phyloP scores from a whole-genome alignment of 1,284 basidiomycete genomes.

The Kalmanozyma brasiliensis region DNA sequence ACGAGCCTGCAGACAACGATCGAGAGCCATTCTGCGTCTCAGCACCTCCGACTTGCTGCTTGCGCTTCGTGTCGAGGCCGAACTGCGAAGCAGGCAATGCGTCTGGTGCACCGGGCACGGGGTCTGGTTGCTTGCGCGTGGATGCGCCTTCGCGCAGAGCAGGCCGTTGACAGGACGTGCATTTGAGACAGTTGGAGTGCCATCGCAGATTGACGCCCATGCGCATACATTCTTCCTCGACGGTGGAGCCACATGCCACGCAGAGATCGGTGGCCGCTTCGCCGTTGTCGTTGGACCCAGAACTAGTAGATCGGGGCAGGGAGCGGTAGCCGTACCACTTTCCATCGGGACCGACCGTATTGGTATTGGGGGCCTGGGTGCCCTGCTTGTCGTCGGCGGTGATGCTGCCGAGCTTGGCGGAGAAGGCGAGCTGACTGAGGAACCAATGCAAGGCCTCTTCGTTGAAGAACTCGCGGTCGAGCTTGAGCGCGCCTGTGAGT shows the following conservation, averaged over 20 bases:
- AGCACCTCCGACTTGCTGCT: conserved; percentile 14
- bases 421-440: conserved; percentile 88
- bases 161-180: conserved; percentile 74
- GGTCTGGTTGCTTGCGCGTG: conserved; percentile 35
- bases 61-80: conserved; percentile 52
- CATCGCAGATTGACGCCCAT: conserved; percentile 93
- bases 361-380: conserved; percentile 45
- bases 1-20: conserved; percentile 9
- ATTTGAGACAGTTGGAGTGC: conserved; percentile 93
- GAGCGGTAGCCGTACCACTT: conserved; percentile 62
- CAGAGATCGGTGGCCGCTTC: conserved; percentile 80
- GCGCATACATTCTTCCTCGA: conserved; percentile 96
- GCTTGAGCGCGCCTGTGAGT: conserved; percentile 90
- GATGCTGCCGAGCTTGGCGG: conserved; percentile 72
- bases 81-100: conserved; percentile 54
- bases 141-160: conserved; percentile 37
- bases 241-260: conserved; percentile 84
- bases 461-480: conserved; percentile 88
- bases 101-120: conserved; percentile 31
- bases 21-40: conserved; percentile 16
- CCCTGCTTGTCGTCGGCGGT: conserved; percentile 51
- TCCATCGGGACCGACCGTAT: conserved; percentile 44
- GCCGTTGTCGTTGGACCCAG: conserved; percentile 47
- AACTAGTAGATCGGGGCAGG: conserved; percentile 59
- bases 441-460: conserved; percentile 86